Percentiles rank a stretch among this genome's conserved stretches.
Evolutionary conservation across 768 basidiomycete species (phyloP).

Genomic region (Hirschioporus abietinus): DNA sequence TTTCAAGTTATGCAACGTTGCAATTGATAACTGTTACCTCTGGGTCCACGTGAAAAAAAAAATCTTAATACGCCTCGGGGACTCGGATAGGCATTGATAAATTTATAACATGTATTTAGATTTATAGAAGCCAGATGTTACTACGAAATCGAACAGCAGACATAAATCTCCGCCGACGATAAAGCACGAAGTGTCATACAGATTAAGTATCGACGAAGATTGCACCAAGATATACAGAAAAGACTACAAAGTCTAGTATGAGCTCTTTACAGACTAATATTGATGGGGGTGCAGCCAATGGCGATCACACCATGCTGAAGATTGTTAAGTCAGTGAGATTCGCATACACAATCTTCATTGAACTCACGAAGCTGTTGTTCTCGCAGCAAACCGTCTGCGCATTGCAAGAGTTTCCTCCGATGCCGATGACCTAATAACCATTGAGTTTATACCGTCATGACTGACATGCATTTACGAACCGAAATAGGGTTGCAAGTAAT

Average conservation of each 20-base stretch:
- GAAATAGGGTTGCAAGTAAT: conserved; percentile 9
- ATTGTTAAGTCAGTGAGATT: not conserved
- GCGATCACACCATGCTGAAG: not conserved
- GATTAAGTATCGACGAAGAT: not conserved
- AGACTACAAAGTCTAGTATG: not conserved
- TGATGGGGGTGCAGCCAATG: not conserved
- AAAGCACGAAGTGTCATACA: not conserved
- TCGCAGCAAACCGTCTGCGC: conserved; percentile 10
- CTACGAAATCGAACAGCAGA: too few relatives aligned
- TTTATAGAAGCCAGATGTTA: too few relatives aligned
- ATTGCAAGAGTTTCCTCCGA: conserved; percentile 9
- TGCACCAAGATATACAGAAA: not conserved
- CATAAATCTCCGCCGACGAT: too few relatives aligned
- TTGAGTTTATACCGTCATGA: not conserved
- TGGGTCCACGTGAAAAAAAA: too few relatives aligned
- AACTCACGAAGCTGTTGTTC: conserved; percentile 11
- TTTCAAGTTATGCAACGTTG: too few relatives aligned
- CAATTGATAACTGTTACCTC: too few relatives aligned
- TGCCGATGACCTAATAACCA: conserved; percentile 1
- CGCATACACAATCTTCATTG: not conserved
- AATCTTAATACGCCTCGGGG: too few relatives aligned
- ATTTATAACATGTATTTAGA: too few relatives aligned
- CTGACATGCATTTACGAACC: not conserved
- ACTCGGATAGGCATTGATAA: too few relatives aligned
- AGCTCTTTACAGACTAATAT: not conserved